Conservation (phyloP, 257 asterid species). For the Solanum megistacrolobum region DNA sequence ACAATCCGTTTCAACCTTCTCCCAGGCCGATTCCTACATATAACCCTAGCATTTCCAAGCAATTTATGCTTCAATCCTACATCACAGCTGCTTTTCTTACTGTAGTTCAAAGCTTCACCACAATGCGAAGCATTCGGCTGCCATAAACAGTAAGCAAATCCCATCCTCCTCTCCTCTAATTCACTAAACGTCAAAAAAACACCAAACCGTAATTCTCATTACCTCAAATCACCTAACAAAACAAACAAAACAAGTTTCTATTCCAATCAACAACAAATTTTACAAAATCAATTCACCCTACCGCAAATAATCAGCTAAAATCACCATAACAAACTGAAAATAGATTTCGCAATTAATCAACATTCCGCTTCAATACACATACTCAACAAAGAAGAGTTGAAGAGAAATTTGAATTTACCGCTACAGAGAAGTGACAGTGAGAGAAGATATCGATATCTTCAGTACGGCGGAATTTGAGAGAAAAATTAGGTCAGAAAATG, state of each 20-base stretch:
- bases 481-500: neutral
- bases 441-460: neutral
- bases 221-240: neutral
- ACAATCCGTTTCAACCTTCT: neutral
- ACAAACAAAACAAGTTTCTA: neutral
- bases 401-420: neutral
- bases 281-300: neutral
- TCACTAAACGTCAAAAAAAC: neutral
- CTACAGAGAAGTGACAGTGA: neutral
- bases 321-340: neutral
- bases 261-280: neutral
- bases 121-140: constrained; percentile 4
- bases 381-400: neutral
- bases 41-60: neutral
- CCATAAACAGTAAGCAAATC: neutral
- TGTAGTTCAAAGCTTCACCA: neutral
- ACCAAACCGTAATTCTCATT: neutral
- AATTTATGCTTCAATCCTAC: neutral
- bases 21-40: neutral
- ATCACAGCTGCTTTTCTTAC: neutral
- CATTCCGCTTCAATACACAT: neutral
- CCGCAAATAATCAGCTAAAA: neutral
- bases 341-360: neutral
- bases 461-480: constrained; percentile 2
- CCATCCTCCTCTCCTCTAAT: constrained; percentile 1